Conservation (phyloP, 2,329 filamentous ascomycete species). For the Alternaria sp. region DNA sequence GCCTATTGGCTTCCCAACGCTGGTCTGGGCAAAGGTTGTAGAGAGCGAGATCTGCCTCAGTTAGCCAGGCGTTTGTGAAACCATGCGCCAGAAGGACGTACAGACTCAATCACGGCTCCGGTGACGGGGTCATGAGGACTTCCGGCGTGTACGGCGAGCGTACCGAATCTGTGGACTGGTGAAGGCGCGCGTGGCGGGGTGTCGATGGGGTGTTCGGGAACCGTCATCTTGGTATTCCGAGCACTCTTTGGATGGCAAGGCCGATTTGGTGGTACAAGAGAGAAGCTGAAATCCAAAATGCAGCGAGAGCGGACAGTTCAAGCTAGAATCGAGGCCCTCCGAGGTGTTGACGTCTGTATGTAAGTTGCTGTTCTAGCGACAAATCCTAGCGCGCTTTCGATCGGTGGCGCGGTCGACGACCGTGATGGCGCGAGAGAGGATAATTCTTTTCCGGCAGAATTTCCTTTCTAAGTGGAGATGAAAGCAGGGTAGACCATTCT, state of each 20-base stretch:
- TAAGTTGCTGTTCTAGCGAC: constrained; percentile 25
- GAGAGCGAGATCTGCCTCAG: constrained; percentile 80
- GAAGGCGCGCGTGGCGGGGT: constrained; percentile 78
- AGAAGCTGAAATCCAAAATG: background rate
- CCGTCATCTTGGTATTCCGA: constrained; percentile 45
- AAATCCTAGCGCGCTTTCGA: constrained; percentile 24
- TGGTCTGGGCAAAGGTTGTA: constrained; percentile 92
- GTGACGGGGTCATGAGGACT: constrained; percentile 88
- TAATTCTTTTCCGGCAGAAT: constrained; percentile 9
- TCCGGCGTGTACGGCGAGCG: constrained; percentile 92
- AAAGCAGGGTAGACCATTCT: background rate
- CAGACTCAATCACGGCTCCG: constrained; percentile 91
- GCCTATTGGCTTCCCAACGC: constrained; percentile 86
- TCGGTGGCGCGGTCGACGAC: constrained; percentile 7
- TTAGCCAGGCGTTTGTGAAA: constrained; percentile 15
- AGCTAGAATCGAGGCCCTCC: background rate
- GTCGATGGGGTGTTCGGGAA: constrained; percentile 66
- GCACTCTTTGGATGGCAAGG: background rate
- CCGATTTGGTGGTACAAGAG: background rate
- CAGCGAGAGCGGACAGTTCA: background rate
- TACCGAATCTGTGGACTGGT: constrained; percentile 84
- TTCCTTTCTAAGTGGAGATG: constrained; percentile 7
- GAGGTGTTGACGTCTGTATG: constrained; percentile 23
- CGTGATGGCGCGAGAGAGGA: constrained; percentile 6
- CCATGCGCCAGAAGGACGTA: constrained; percentile 45